Evolutionary conservation across 495 filamentous ascomycete species (phyloP), one percentile per base, ranked within the genome.

Genomic region (Patellaria atrata): DNA sequence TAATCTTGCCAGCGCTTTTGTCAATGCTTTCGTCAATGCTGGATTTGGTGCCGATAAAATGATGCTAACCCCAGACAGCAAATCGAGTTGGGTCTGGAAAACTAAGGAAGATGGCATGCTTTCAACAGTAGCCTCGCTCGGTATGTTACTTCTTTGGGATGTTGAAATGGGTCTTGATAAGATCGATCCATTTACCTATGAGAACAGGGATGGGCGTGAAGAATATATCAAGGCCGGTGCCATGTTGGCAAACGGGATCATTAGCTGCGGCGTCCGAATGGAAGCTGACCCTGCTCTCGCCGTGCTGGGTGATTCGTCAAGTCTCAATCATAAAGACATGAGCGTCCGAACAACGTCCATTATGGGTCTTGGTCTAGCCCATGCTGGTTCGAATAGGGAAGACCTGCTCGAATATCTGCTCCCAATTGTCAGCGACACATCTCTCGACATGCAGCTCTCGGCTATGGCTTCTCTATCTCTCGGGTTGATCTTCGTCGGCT

Each of bases 91-190:
- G 91, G 80, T 96, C 2, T 96, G 84, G 80, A 99, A 96, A 62
- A 96, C 91, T 8, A 96, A 96, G 59, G 86, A 94, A 22, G 86
- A 94, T 44, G 86, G 86, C 44, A 91, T 91, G 87, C 69, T 93
- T 58, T 94, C 87, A 13, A 94, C 87, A 3, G 79, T 87, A 11
- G 89, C 89, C 5, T 96, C 89, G 2, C 57, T 93, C 37, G 89
- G 89, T 38, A 82, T 86, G 56, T 63, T 99, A 16, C 60, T 89
- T 35, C 73, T 85, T 48, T 87, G 89, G 75, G 91, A 96, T 51
- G 75, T 92, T 36, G 85, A 92, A 40, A 70, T 61, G 37, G 91
- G 85, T 12, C 60, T 99, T 33, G 81, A 89, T 48, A 81, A 83
- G 55, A 84, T 94, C 50, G 84, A 96, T 51, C 84, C 79, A 51